phyloP scores from a whole-genome alignment of 768 basidiomycete genomes.

The Boletus vinaceobasis region DNA sequence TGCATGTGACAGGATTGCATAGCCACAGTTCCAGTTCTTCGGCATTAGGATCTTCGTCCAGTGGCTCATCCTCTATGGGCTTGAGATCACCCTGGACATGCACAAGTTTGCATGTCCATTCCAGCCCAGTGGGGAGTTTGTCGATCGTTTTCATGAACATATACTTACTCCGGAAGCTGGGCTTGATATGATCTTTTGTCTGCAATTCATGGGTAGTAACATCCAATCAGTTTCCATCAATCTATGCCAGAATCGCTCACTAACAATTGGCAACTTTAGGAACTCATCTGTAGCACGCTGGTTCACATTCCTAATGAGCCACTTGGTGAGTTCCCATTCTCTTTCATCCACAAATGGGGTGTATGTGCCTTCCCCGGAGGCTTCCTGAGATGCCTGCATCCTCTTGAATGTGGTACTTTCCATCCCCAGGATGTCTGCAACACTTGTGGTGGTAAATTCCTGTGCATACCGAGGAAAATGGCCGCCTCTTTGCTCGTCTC shows the following conservation, averaged over 20 bases:
- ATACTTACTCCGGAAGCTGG: neutral
- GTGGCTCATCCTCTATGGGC: neutral
- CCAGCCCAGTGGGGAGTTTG: neutral
- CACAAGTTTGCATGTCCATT: neutral
- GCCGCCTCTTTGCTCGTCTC: neutral
- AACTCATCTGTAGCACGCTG: too few relatives aligned
- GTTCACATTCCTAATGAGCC: too few relatives aligned
- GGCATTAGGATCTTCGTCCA: neutral
- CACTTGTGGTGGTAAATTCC: neutral
- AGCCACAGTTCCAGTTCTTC: neutral
- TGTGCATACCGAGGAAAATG: neutral
- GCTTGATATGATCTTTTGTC: too few relatives aligned
- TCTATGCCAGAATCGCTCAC: too few relatives aligned
- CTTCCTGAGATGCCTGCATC: neutral
- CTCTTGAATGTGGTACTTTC: neutral
- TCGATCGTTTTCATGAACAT: neutral
- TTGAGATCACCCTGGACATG: neutral
- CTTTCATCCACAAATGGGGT: too few relatives aligned
- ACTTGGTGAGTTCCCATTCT: too few relatives aligned
- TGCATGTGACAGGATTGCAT: accelerated
- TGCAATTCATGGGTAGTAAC: too few relatives aligned
- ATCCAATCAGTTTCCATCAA: too few relatives aligned
- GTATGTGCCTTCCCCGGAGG: neutral
- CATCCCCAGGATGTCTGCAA: neutral
- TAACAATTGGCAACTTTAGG: too few relatives aligned